Percentiles rank a stretch among this genome's conserved stretches.
Conservation (phyloP, 1,284 basidiomycete genomes). For the Ganoderma lucidum region DNA sequence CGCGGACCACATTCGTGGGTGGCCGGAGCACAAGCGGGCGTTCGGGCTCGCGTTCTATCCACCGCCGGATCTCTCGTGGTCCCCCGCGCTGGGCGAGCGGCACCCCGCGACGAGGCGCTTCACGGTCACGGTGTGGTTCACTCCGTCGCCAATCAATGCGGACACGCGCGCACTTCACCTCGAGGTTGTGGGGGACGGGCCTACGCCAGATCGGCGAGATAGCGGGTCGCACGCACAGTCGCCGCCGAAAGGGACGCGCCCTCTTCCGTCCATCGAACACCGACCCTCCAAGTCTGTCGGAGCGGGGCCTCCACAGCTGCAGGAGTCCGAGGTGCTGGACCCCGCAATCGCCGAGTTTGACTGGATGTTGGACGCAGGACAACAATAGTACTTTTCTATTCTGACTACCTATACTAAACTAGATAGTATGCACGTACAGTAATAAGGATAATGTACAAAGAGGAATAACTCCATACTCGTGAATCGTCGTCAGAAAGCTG, state of each 20-base stretch:
- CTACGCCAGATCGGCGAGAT: not conserved
- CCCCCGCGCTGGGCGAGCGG: not conserved
- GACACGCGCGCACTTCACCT: not conserved
- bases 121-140: not conserved
- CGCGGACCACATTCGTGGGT: not conserved
- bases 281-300: not conserved
- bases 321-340: constrained; percentile 5
- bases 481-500: not conserved
- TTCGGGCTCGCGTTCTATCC: not conserved
- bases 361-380: not conserved
- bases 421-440: too few species aligned
- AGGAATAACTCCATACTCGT: not conserved
- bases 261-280: not conserved
- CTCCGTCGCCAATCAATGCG: not conserved
- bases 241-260: not conserved
- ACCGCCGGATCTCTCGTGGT: not conserved
- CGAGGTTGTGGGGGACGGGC: not conserved
- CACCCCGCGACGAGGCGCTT: not conserved
- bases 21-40: not conserved
- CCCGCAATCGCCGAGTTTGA: not conserved
- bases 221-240: not conserved
- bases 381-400: not conserved
- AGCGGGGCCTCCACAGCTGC: not conserved
- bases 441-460: too few species aligned
- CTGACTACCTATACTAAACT: too few species aligned